phyloP scores from a whole-genome alignment of 176 grass and related monocot genomes.

The Juncus inflexus region DNA sequence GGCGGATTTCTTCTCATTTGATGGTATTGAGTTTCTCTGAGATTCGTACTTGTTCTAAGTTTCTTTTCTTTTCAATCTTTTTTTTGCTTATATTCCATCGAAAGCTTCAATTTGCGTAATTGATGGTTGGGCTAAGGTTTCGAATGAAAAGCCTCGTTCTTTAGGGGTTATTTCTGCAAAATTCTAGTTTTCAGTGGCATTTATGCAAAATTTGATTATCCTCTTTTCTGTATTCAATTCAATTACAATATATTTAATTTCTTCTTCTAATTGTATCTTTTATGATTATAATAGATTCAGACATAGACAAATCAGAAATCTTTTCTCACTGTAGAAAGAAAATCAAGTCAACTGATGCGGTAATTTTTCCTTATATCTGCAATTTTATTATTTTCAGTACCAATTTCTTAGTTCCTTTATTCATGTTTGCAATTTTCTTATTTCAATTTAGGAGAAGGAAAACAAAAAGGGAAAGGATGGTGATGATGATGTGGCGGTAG shows the following conservation, averaged over 20 bases:
- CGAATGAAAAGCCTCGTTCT: too few relatives aligned
- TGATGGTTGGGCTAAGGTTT: too few relatives aligned
- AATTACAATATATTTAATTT: too few relatives aligned
- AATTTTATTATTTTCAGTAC: slow-evolving; percentile 1
- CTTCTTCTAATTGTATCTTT: too few relatives aligned
- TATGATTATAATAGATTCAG: slow-evolving; percentile 43
- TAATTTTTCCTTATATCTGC: slow-evolving; percentile 30
- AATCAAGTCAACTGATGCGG: slow-evolving; percentile 1
- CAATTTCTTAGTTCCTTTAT: too few relatives aligned
- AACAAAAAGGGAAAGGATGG: slow-evolving; percentile 11
- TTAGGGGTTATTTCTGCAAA: too few relatives aligned
- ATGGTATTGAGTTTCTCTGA: slow-evolving; percentile 34
- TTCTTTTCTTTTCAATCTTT: background rate
- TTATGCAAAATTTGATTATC: too few relatives aligned
- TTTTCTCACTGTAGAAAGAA: slow-evolving; percentile 59
- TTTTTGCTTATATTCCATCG: background rate
- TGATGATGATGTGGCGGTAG: slow-evolving; percentile 14
- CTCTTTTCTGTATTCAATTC: too few relatives aligned
- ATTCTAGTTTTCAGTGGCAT: too few relatives aligned
- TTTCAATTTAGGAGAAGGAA: slow-evolving; percentile 10
- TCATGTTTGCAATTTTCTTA: too few relatives aligned
- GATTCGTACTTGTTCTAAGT: background rate
- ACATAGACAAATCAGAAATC: slow-evolving; percentile 59
- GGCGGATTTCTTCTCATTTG: slow-evolving; percentile 45
- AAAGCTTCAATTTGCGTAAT: background rate